These are phyloP conservation scores for Eucalyptus marginata DNA, from an alignment of 345 rosid genomes.

Conservation along the genomic window DNA sequence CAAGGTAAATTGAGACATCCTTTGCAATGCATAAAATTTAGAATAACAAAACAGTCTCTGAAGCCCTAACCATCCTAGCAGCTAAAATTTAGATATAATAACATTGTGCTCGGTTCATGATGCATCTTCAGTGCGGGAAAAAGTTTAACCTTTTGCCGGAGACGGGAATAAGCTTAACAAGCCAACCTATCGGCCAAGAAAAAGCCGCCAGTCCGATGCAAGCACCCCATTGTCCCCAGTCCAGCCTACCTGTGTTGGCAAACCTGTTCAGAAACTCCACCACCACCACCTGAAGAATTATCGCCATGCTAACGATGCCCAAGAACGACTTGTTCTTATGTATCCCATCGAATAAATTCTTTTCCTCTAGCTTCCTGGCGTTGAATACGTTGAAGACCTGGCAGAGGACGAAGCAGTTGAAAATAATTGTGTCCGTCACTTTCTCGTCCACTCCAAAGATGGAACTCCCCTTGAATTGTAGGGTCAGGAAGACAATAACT, in stretches of 20 bases:
- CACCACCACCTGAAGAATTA: constrained; percentile 56
- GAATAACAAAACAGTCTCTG: not conserved
- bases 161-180: constrained; percentile 51
- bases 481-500: constrained; percentile 37
- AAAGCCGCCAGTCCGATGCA: constrained; percentile 42
- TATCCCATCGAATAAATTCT: constrained; percentile 50
- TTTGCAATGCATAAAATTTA: no score
- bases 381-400: constrained; percentile 74
- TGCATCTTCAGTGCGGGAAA: not conserved
- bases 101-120: not conserved
- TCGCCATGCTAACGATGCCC: constrained; percentile 31
- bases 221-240: constrained; percentile 53
- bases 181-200: constrained; percentile 70
- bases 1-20: no score
- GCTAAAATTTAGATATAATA: not conserved
- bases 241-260: constrained; percentile 60
- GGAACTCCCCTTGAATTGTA: constrained; percentile 51
- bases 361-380: constrained; percentile 61
- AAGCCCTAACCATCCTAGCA: not conserved
- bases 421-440: constrained; percentile 53
- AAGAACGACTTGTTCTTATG: constrained; percentile 49
- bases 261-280: constrained; percentile 59
- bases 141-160: not conserved
- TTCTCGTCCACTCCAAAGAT: constrained; percentile 31
- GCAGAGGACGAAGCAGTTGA: constrained; percentile 59